A percentile compares a stretch with the other conserved stretches of the same genome.
These are phyloP conservation scores for Phytopythium ostracodes DNA, from an alignment of 352 stramenopile species.

Conservation along the genomic window DNA sequence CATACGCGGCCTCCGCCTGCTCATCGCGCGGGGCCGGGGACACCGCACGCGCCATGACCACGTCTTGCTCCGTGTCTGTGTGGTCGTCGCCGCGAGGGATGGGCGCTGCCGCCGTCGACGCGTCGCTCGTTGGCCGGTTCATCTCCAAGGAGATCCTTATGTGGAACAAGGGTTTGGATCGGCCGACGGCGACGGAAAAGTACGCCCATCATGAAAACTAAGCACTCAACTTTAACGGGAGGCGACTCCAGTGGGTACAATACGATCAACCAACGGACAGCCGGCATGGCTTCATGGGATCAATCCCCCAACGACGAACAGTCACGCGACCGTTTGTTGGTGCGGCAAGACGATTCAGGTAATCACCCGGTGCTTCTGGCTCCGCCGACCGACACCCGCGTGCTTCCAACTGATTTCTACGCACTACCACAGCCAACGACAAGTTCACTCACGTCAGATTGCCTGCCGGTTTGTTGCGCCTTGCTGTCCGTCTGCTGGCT, in stretches of 20 bases:
- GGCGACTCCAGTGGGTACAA: too few relatives aligned
- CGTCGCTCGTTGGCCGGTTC: background rate
- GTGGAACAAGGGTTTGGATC: background rate
- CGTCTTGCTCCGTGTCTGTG: background rate
- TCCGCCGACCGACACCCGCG: background rate
- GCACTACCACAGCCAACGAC: background rate
- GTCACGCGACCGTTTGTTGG: too few relatives aligned
- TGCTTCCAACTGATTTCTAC: background rate
- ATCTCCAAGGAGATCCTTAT: too few relatives aligned
- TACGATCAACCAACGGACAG: too few relatives aligned
- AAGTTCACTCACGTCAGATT: background rate
- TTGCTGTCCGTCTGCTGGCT: too few relatives aligned
- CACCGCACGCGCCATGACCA: background rate
- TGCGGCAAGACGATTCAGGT: background rate
- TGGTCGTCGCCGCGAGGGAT: background rate
- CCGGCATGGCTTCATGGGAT: too few relatives aligned
- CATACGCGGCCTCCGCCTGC: background rate
- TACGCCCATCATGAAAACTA: background rate
- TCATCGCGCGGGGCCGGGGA: too few relatives aligned
- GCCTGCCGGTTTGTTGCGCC: background rate
- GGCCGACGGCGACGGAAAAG: background rate
- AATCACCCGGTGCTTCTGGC: background rate
- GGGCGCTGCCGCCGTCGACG: background rate
- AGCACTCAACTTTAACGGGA: background rate
- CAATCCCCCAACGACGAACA: too few relatives aligned